Evolutionary conservation across 208 protist genomes (phyloP).

Genomic region (Entamoeba invadens): DNA sequence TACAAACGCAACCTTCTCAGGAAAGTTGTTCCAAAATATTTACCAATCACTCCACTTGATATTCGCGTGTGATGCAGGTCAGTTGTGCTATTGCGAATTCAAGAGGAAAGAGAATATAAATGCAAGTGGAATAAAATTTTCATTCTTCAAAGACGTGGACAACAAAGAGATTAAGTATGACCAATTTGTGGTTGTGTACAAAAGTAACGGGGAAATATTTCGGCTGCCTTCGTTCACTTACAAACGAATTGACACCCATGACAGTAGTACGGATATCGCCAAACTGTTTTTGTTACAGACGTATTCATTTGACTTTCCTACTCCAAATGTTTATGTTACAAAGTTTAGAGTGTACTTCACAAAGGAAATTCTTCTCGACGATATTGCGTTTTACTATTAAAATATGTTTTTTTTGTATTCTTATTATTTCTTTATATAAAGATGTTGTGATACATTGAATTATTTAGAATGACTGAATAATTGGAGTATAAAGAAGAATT

Average conservation of each 20-base stretch:
- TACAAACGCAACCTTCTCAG: background rate
- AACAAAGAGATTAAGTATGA: background rate
- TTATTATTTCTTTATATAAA: too few relatives aligned
- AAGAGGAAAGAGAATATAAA: background rate
- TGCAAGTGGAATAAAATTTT: background rate
- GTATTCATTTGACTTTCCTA: background rate
- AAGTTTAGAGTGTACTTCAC: background rate
- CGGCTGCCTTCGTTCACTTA: background rate
- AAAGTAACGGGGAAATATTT: background rate
- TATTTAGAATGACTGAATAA: too few relatives aligned
- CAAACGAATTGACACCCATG: background rate
- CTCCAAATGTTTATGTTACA: background rate
- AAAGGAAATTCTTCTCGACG: background rate
- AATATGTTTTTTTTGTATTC: background rate
- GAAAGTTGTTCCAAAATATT: background rate
- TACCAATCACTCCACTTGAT: background rate
- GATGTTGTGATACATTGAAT: too few relatives aligned
- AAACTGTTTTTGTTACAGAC: background rate
- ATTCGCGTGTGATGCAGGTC: background rate
- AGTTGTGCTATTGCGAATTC: background rate
- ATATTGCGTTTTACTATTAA: background rate
- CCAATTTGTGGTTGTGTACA: background rate
- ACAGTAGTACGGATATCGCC: background rate
- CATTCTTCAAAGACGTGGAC: background rate
- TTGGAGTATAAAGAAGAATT: too few relatives aligned